These are phyloP conservation scores for Aphanomyces astaci DNA, from an alignment of 352 stramenopile genomes.

Conservation along the genomic window DNA sequence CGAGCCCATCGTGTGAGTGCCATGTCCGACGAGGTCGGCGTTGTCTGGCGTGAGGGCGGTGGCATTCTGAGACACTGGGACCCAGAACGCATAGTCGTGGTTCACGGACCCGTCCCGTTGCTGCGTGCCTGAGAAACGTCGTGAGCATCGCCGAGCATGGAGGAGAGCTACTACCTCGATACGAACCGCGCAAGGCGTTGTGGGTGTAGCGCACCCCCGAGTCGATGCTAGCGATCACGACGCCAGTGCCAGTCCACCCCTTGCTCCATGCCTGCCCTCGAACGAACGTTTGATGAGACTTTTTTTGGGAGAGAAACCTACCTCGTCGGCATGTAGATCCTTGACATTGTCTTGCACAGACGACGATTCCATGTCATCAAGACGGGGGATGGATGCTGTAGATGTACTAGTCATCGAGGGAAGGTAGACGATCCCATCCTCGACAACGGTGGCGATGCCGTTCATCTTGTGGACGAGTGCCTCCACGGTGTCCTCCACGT, in stretches of 20 bases:
- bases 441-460: constrained; percentile 3
- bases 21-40: constrained; percentile 58
- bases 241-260: constrained; percentile 31
- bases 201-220: constrained; percentile 65
- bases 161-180: too few relatives aligned
- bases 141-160: too few relatives aligned
- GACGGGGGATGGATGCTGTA: neutral
- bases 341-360: constrained; percentile 35
- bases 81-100: constrained; percentile 64
- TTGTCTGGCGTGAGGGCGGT: constrained; percentile 54
- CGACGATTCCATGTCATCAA: constrained; percentile 25
- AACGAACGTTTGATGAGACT: constrained; percentile 21
- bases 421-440: neutral
- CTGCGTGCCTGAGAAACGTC: too few relatives aligned
- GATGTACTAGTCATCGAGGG: too few relatives aligned
- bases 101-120: constrained; percentile 27
- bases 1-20: constrained; percentile 60
- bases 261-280: constrained; percentile 38
- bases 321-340: constrained; percentile 20
- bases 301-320: neutral
- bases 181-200: constrained; percentile 38
- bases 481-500: neutral
- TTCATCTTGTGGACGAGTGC: neutral
- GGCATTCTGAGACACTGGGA: constrained; percentile 42
- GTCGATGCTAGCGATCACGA: constrained; percentile 65